A percentile compares a stretch with the other conserved stretches of the same genome.
Conservation (phyloP, 331 rosid species). For the Malus hybrid region DNA sequence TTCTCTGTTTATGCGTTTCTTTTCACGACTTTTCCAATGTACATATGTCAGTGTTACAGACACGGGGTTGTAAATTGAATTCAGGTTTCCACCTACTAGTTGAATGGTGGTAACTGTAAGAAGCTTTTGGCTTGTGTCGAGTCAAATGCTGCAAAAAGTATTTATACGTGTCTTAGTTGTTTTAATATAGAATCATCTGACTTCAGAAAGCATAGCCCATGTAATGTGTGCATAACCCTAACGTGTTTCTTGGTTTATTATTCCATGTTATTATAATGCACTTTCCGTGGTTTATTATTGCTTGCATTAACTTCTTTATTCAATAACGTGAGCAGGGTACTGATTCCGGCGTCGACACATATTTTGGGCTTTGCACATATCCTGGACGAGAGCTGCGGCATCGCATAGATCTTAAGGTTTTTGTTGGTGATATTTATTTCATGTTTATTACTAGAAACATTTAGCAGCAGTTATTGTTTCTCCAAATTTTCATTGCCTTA, state of each 20-base stretch:
- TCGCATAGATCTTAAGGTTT: conserved; percentile 90
- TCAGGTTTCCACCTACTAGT: not conserved
- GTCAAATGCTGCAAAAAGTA: not conserved
- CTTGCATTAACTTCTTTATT: conserved; percentile 6
- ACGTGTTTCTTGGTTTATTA: not conserved
- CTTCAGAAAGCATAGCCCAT: not conserved
- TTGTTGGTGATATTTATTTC: not conserved
- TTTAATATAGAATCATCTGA: not conserved
- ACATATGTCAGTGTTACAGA: not conserved
- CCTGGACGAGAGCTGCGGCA: conserved; percentile 85
- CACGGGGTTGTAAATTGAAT: not conserved
- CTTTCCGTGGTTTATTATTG: not conserved
- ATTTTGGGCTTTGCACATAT: conserved; percentile 87
- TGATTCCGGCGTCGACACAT: conserved; percentile 87
- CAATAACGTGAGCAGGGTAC: conserved; percentile 46
- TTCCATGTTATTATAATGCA: not conserved
- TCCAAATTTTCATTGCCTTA: not conserved
- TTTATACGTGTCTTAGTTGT: no score
- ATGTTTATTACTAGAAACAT: not conserved
- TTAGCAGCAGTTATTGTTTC: not conserved
- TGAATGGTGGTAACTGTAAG: not conserved
- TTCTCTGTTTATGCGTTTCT: not conserved
- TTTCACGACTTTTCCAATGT: not conserved
- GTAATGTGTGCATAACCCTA: not conserved
- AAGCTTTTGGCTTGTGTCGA: not conserved